phyloP scores from a whole-genome alignment of 139 green algal species.

The Tetradesmus lagerheimii region DNA sequence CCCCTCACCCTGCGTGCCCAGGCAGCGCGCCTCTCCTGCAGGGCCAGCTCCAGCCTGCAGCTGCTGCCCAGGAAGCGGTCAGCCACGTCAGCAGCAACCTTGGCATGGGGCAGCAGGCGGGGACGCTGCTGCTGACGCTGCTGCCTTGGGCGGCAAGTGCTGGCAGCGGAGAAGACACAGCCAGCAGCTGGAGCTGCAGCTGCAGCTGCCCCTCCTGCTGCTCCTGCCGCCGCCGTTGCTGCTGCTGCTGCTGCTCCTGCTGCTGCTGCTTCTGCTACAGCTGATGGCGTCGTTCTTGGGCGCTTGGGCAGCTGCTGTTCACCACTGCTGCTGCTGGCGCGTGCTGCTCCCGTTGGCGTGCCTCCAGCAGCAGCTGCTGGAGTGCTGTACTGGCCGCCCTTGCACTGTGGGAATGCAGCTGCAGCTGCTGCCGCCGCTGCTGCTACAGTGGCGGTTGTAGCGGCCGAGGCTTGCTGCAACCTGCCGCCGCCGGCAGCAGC shows the following conservation, averaged over 20 bases:
- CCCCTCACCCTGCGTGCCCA: slow-evolving; percentile 1
- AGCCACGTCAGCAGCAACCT: background rate
- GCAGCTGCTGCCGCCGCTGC: background rate
- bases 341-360: background rate
- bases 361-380: slow-evolving; percentile 12
- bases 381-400: background rate
- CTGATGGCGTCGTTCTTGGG: background rate
- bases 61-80: background rate
- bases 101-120: slow-evolving; percentile 22
- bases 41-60: background rate
- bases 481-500: background rate
- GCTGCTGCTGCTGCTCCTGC: slow-evolving; percentile 6
- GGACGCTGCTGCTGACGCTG: background rate
- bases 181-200: background rate
- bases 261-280: background rate
- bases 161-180: background rate
- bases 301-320: background rate
- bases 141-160: no score
- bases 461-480: background rate
- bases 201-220: background rate
- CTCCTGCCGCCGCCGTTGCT: background rate
- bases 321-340: background rate
- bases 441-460: background rate
- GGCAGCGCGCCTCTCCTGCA: background rate
- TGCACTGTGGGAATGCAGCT: background rate